Conservation (phyloP, 2,329 filamentous ascomycete species). For the Scedosporium boydii region DNA sequence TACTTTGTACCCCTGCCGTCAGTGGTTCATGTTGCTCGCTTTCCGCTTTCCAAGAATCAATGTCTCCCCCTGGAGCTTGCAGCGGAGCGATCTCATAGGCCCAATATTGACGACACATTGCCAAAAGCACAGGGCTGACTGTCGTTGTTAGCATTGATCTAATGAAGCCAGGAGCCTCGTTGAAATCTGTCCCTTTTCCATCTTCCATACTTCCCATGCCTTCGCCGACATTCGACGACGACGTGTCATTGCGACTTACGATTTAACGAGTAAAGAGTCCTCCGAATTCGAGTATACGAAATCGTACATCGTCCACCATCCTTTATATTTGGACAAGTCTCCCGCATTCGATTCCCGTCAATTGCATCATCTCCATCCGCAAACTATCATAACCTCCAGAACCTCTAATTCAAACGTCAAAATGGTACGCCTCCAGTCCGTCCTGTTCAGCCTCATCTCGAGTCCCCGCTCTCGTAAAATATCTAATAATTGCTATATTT, state of each 20-base stretch:
- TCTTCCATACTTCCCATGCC: background rate
- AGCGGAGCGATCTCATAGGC: background rate
- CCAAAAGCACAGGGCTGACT: constrained; percentile 1
- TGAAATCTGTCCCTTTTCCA: constrained; percentile 5
- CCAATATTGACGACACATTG: constrained; percentile 5
- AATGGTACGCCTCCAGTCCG: constrained; percentile 11
- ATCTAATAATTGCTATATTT: background rate
- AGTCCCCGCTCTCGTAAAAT: background rate
- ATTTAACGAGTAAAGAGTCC: background rate
- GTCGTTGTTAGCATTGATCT: background rate
- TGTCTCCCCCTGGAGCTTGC: background rate
- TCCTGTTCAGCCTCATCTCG: background rate
- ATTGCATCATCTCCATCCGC: background rate
- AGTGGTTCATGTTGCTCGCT: background rate
- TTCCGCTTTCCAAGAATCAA: no score
- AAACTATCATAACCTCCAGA: background rate
- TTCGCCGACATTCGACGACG: background rate
- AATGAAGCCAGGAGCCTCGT: background rate
- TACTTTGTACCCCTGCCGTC: background rate
- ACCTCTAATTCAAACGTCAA: constrained; percentile 4
- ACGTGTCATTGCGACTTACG: background rate
- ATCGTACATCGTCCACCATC: no score
- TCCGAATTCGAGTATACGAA: no score
- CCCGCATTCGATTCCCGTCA: background rate
- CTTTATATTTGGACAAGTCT: background rate